Conservation (phyloP, 1,139 yeast species). For the Blastobotrys raffinosifermentans region DNA sequence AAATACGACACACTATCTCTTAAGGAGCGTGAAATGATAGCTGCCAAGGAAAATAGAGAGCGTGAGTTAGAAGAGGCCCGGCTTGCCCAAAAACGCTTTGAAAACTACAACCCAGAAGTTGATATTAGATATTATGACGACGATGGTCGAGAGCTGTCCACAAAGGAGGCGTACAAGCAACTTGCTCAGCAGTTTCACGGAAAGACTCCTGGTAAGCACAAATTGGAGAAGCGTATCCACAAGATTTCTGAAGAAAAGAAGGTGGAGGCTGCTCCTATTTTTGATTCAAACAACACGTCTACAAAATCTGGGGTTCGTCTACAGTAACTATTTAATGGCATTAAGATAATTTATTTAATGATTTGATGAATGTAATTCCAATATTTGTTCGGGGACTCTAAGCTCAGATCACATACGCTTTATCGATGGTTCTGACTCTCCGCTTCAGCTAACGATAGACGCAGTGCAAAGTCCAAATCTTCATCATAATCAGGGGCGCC, state of each 20-base stretch:
- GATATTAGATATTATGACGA: constrained; percentile 64
- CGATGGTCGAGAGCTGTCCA: constrained; percentile 54
- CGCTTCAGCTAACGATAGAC: constrained; percentile 15
- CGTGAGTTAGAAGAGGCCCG: constrained; percentile 28
- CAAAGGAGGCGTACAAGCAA: constrained; percentile 80
- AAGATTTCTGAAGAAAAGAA: constrained; percentile 33
- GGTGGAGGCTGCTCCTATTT: constrained; percentile 25
- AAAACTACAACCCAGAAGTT: constrained; percentile 59
- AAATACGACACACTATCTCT: constrained; percentile 29
- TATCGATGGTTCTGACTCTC: constrained; percentile 4
- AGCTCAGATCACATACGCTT: too few relatives aligned
- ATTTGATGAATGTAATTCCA: neutral
- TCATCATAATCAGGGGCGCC: constrained; percentile 5
- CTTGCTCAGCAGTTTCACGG: constrained; percentile 89
- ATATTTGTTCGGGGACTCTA: too few relatives aligned
- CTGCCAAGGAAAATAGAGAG: constrained; percentile 37
- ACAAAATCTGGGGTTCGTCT: neutral
- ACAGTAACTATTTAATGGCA: neutral
- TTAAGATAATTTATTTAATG: neutral
- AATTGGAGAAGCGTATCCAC: constrained; percentile 36
- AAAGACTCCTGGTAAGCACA: constrained; percentile 41
- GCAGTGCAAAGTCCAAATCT: constrained; percentile 16
- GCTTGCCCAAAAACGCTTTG: constrained; percentile 33
- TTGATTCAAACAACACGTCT: constrained; percentile 8
- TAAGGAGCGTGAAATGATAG: constrained; percentile 32